phyloP scores from a whole-genome alignment of 1,139 yeast species.

The Nematodospora anomalae region DNA sequence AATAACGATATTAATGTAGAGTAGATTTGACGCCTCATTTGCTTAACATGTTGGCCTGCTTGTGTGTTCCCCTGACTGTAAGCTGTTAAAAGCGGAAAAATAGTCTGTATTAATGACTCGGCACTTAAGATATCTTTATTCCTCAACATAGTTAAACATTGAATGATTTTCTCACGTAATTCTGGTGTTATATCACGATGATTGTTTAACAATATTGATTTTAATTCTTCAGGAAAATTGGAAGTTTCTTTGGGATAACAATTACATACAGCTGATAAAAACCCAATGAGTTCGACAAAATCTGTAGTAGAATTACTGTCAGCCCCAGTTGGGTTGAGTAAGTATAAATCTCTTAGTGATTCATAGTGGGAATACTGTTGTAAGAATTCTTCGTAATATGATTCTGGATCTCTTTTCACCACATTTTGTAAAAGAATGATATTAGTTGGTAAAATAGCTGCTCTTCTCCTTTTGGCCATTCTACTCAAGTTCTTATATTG shows the following conservation, averaged over 20 bases:
- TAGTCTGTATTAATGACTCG: conserved; percentile 76
- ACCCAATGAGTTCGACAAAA: conserved; percentile 82
- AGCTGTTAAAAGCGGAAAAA: conserved; percentile 78
- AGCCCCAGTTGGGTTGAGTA: conserved; percentile 62
- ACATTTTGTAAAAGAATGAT: conserved; percentile 88
- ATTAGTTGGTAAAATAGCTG: conserved; percentile 88
- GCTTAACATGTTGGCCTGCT: conserved; percentile 76
- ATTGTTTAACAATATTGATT: conserved; percentile 63
- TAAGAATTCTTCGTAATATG: conserved; percentile 88
- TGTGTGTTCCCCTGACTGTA: conserved; percentile 44
- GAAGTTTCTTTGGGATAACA: conserved; percentile 90
- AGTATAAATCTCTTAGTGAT: conserved; percentile 81
- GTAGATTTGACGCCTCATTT: conserved; percentile 79
- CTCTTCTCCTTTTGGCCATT: conserved; percentile 88
- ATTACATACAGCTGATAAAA: conserved; percentile 85
- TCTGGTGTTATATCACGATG: conserved; percentile 83
- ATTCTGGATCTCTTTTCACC: conserved; percentile 89
- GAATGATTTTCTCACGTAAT: conserved; percentile 87
- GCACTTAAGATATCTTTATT: conserved; percentile 82
- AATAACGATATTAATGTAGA: conserved; percentile 72
- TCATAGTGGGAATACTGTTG: conserved; percentile 93
- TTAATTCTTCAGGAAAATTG: conserved; percentile 78
- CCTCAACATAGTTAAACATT: conserved; percentile 83
- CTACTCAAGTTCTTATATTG: conserved; percentile 6
- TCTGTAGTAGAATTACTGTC: conserved; percentile 67